Evolutionary conservation across 257 asterid species (phyloP), one percentile per base, ranked within the genome.

Genomic region (Jacaranda mimosifolia): DNA sequence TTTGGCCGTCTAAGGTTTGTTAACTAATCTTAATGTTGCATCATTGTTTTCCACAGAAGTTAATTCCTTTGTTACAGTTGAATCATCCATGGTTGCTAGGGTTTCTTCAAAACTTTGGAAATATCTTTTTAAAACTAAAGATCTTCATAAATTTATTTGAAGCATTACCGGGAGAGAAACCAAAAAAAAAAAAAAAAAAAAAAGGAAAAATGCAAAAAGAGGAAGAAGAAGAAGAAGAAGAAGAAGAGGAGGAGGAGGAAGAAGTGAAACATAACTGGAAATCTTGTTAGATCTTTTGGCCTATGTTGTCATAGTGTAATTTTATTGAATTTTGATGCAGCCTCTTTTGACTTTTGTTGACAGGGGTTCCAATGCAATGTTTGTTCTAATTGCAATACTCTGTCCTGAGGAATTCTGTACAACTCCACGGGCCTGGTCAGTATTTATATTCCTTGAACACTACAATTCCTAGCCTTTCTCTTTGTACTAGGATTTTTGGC

Each of bases 401-500:
- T 79, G 62, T 32, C 42, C 52, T 35, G 75, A 73, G 70, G 32
- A 62, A 60, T 46, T 51, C 76, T 58, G 80, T 38, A 15, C 76
- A n/a, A 14, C 15, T 26, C 32, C 32, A 26, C 32, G 32, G 32
- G 32, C 32, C 39, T 5, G 51, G 19, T 74, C 70, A 80, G 76
- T 63, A 66, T 65, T 64, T 36, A 55, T 67, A 73, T 18, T 14
- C 38, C 53, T 63, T 21, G 67, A 78, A 78, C 69, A 32, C 51
- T 62, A 63, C 77, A 43, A 55, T 26, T 8, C 11, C 62, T 68
- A 74, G 67, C 17, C 21, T 39, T 43, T 60, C 38, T 5, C 26
- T 21, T 17, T n/a, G 66, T 80, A 79, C 66, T 74, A 62, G 84
- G 84, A 68, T 69, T 42, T 26, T 75, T 52, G 77, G 68, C 55